phyloP scores from a whole-genome alignment of 2,329 filamentous ascomycete genomes.

The Epichloe gansuensis region DNA sequence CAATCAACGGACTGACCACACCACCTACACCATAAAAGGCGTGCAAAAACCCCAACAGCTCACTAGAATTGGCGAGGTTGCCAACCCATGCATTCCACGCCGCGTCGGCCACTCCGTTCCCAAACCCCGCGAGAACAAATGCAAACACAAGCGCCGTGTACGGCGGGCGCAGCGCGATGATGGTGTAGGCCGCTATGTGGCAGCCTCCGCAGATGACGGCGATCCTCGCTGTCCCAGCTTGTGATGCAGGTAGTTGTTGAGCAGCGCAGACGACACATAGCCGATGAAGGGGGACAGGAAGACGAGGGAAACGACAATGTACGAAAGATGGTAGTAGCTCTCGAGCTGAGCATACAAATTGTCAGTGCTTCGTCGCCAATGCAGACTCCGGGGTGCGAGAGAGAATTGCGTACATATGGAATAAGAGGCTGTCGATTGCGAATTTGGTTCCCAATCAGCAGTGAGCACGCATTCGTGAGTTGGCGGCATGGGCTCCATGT shows the following conservation, averaged over 20 bases:
- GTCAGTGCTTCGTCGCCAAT: not conserved
- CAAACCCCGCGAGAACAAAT: slow-evolving; percentile 53
- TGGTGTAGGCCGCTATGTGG: slow-evolving; percentile 49
- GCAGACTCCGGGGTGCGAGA: no score
- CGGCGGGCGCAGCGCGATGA: slow-evolving; percentile 49
- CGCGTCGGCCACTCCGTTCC: slow-evolving; percentile 49
- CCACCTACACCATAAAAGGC: slow-evolving; percentile 55
- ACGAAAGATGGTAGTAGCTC: slow-evolving; percentile 46
- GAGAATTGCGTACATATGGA: slow-evolving; percentile 31
- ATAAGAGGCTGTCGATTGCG: slow-evolving; percentile 28
- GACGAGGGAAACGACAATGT: slow-evolving; percentile 48
- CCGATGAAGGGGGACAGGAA: slow-evolving; percentile 53
- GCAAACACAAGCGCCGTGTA: slow-evolving; percentile 51
- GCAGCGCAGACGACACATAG: slow-evolving; percentile 47
- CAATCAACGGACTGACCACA: slow-evolving; percentile 55
- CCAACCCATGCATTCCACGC: slow-evolving; percentile 42
- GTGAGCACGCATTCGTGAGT: not conserved
- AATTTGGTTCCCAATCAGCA: slow-evolving; percentile 3
- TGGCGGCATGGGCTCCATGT: not conserved
- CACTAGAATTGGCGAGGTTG: slow-evolving; percentile 55
- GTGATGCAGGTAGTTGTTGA: slow-evolving; percentile 49
- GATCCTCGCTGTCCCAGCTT: slow-evolving; percentile 54
- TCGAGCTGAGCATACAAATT: slow-evolving; percentile 33
- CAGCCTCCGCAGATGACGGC: slow-evolving; percentile 49
- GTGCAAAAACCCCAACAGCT: slow-evolving; percentile 54